These are phyloP conservation scores for Anastatica hierochuntica DNA, from an alignment of 345 rosid genomes.

Conservation along the genomic window DNA sequence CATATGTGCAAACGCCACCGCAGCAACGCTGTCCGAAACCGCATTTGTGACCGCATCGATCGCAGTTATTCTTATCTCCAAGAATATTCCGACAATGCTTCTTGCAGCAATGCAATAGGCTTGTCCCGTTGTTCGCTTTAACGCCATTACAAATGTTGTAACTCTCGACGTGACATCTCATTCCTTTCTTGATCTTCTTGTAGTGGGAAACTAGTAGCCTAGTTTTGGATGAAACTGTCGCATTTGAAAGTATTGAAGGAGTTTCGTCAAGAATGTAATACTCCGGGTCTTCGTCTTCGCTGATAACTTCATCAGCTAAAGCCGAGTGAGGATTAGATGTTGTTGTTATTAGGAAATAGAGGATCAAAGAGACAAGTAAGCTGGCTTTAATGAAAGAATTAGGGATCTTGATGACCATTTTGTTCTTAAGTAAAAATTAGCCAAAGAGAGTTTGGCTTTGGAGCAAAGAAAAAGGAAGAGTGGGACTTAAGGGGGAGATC, in stretches of 20 bases:
- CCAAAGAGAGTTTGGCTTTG: conserved; percentile 23
- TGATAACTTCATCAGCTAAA: conserved; percentile 12
- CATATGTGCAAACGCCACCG: conserved; percentile 34
- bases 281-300: conserved; percentile 16
- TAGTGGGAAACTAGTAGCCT: conserved; percentile 7
- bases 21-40: conserved; percentile 51
- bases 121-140: conserved; percentile 48
- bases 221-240: conserved; percentile 3
- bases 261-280: conserved; percentile 22
- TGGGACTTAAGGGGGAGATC: conserved; percentile 17
- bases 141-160: conserved; percentile 48
- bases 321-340: conserved; percentile 1
- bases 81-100: conserved; percentile 51
- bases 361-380: background rate
- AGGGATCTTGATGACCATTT: conserved; percentile 12
- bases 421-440: background rate
- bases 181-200: conserved; percentile 43
- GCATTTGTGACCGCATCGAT: conserved; percentile 49
- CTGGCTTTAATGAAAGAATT: conserved; percentile 8
- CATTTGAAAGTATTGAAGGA: conserved; percentile 15
- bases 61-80: conserved; percentile 57
- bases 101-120: conserved; percentile 59
- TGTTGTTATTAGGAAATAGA: conserved; percentile 5
- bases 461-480: conserved; percentile 15
- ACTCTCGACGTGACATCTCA: conserved; percentile 22